Conservation (phyloP, 2,329 filamentous ascomycete species). For the Fusarium sp. region DNA sequence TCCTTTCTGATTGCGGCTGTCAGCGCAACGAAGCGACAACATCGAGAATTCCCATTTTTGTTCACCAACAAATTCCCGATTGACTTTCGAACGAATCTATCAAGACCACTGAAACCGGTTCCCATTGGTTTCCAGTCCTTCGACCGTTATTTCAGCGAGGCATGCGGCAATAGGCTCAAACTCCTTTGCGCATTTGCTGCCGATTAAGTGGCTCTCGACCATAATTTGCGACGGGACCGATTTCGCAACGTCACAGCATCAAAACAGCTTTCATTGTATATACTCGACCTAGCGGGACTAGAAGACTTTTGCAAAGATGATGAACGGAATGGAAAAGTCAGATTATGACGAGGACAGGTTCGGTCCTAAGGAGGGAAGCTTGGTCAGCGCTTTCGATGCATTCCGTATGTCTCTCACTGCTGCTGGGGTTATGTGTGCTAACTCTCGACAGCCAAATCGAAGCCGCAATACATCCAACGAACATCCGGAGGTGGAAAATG, state of each 20-base stretch:
- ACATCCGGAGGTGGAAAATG: constrained; percentile 91
- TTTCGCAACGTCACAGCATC: background rate
- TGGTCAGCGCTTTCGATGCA: constrained; percentile 91
- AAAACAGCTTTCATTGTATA: constrained; percentile 12
- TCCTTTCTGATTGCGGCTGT: constrained; percentile 41
- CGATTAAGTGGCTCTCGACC: constrained; percentile 17
- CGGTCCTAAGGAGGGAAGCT: constrained; percentile 71
- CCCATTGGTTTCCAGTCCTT: constrained; percentile 19
- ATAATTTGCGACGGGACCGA: constrained; percentile 25
- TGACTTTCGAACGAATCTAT: background rate
- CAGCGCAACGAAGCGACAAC: constrained; percentile 23
- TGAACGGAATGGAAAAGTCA: constrained; percentile 82
- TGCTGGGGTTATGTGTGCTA: constrained; percentile 8
- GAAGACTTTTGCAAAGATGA: constrained; percentile 47
- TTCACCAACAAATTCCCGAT: constrained; percentile 7
- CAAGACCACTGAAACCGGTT: constrained; percentile 14
- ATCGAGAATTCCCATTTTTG: constrained; percentile 21
- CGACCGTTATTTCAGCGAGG: constrained; percentile 20
- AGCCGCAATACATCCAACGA: constrained; percentile 87
- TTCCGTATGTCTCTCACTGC: constrained; percentile 74
- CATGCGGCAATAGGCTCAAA: constrained; percentile 34
- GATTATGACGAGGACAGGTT: constrained; percentile 79
- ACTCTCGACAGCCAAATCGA: constrained; percentile 81
- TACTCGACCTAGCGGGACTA: constrained; percentile 27
- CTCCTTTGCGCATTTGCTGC: constrained; percentile 30